Percentiles rank a stretch among this genome's conserved stretches.
phyloP scores from a whole-genome alignment of 352 stramenopile genomes.

The Achlya hypogyna region DNA sequence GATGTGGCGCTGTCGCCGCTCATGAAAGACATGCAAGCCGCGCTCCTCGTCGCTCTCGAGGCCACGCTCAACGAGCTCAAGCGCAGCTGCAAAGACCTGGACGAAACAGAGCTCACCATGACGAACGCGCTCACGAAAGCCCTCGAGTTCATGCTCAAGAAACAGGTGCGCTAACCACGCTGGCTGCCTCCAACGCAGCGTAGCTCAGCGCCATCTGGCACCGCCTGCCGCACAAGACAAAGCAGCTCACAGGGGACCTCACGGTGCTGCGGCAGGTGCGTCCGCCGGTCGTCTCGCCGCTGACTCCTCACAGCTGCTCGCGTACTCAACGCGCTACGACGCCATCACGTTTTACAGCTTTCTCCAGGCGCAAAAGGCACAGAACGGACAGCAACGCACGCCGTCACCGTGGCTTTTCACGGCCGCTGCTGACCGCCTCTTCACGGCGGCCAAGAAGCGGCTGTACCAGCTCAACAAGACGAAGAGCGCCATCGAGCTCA shows the following conservation, averaged over 20 bases:
- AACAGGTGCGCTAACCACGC: neutral
- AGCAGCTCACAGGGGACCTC: slow-evolving; percentile 86
- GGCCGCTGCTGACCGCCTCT: slow-evolving; percentile 87
- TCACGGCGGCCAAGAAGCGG: slow-evolving; percentile 88
- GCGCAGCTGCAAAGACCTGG: slow-evolving; percentile 71
- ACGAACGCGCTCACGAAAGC: slow-evolving; percentile 89
- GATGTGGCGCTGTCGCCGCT: slow-evolving; percentile 83
- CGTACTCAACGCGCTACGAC: slow-evolving; percentile 93
- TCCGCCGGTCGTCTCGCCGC: neutral
- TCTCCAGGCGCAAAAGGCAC: slow-evolving; percentile 85
- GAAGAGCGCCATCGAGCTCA: slow-evolving; percentile 31
- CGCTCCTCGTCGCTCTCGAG: slow-evolving; percentile 89
- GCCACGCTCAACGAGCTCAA: slow-evolving; percentile 92
- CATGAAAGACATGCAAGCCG: slow-evolving; percentile 93
- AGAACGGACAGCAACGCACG: slow-evolving; percentile 67
- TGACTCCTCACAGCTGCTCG: slow-evolving; percentile 46
- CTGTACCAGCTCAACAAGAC: slow-evolving; percentile 79
- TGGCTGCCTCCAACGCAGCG: slow-evolving; percentile 36
- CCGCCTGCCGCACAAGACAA: slow-evolving; percentile 86
- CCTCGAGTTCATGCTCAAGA: slow-evolving; percentile 55
- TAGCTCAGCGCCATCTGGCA: slow-evolving; percentile 98
- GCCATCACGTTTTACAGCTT: slow-evolving; percentile 95
- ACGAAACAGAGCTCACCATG: slow-evolving; percentile 82
- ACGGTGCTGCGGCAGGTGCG: slow-evolving; percentile 58
- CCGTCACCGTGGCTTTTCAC: slow-evolving; percentile 93